Conservation (phyloP, 768 basidiomycete species). For the Rhodotorula sphaerocarpa region DNA sequence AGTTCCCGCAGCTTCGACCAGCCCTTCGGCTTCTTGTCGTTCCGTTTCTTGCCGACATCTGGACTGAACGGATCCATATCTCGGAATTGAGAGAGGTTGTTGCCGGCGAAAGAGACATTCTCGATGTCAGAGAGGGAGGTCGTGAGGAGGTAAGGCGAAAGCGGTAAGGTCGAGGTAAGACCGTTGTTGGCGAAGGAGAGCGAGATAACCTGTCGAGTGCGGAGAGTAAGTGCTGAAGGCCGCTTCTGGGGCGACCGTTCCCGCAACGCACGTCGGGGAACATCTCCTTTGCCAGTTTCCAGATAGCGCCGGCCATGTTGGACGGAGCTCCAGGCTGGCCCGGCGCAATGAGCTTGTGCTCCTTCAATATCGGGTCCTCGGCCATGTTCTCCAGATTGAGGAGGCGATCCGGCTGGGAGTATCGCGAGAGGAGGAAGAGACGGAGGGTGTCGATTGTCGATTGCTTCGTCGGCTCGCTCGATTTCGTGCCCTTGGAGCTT, state of each 20-base stretch:
- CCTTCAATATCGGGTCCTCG: conserved; percentile 67
- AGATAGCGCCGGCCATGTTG: conserved; percentile 62
- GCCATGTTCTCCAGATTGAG: conserved; percentile 57
- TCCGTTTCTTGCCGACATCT: conserved; percentile 24
- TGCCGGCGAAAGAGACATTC: conserved; percentile 77
- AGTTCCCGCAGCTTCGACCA: conserved; percentile 50
- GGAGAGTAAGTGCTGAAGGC: background rate
- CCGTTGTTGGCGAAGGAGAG: conserved; percentile 77
- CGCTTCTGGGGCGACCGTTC: background rate
- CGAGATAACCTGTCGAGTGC: conserved; percentile 50
- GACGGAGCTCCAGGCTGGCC: conserved; percentile 57
- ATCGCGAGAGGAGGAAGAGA: conserved; percentile 45
- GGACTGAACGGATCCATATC: conserved; percentile 37
- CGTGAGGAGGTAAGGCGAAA: conserved; percentile 52
- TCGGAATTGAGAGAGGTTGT: conserved; percentile 50
- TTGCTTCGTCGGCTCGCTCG: conserved; percentile 10
- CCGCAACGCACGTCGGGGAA: conserved; percentile 57
- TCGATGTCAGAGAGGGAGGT: conserved; percentile 70
- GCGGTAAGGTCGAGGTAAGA: conserved; percentile 54
- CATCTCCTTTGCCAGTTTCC: conserved; percentile 73
- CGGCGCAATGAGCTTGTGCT: conserved; percentile 61
- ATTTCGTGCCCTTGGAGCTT: background rate
- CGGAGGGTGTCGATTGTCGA: conserved; percentile 31
- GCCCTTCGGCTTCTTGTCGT: conserved; percentile 40
- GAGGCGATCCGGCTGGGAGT: conserved; percentile 29